These are phyloP conservation scores for Pichia cabralensis DNA, from an alignment of 805 yeast genomes.

Conservation along the genomic window DNA sequence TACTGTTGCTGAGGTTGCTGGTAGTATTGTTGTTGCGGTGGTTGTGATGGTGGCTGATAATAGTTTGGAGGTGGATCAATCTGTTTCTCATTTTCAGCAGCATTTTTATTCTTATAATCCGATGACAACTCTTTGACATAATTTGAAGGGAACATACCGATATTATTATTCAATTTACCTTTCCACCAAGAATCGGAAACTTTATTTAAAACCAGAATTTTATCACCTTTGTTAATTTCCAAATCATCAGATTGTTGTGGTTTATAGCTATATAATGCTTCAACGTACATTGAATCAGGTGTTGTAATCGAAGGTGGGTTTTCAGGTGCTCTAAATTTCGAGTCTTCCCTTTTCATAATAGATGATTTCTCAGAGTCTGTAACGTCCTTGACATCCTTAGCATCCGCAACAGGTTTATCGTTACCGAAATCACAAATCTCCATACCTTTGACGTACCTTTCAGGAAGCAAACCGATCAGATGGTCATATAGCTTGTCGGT, in stretches of 20 bases:
- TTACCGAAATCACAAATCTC: conserved; percentile 19
- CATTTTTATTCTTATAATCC: background rate
- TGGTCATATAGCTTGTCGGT: conserved; percentile 39
- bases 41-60: conserved; percentile 13
- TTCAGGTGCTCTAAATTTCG: background rate
- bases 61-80: conserved; percentile 9
- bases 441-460: conserved; percentile 10
- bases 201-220: conserved; percentile 58
- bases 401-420: conserved; percentile 4
- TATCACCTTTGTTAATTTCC: conserved; percentile 53
- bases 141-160: conserved; percentile 86
- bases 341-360: background rate
- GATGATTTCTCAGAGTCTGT: conserved; percentile 6
- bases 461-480: conserved; percentile 3
- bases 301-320: conserved; percentile 4
- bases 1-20: conserved; percentile 12
- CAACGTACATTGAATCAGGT: conserved; percentile 26
- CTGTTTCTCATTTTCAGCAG: background rate
- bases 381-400: conserved; percentile 1
- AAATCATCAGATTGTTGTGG: conserved; percentile 76
- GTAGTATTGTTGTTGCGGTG: conserved; percentile 8
- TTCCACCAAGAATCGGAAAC: conserved; percentile 87
- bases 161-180: conserved; percentile 49
- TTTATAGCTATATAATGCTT: conserved; percentile 64
- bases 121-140: conserved; percentile 45